Percentiles rank a stretch among this genome's conserved stretches.
Conservation (phyloP, 257 asterid genomes). For the Orobanche coerulescens region DNA sequence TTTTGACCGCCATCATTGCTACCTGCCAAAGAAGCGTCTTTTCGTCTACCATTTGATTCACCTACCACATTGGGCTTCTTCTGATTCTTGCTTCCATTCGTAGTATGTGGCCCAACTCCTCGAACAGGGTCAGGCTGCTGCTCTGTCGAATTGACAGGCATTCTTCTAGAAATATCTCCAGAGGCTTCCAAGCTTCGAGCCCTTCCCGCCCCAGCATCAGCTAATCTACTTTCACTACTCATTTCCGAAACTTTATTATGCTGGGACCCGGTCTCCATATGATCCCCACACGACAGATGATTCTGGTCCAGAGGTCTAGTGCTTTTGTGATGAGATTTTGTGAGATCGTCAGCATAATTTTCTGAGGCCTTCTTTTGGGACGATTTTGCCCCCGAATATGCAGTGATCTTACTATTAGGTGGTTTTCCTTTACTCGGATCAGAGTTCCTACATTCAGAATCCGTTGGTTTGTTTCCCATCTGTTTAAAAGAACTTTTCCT, state of each 20-base stretch:
- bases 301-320: constrained; percentile 38
- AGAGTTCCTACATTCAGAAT: constrained; percentile 53
- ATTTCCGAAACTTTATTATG: constrained; percentile 34
- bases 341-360: constrained; percentile 36
- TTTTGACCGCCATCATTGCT: constrained; percentile 44
- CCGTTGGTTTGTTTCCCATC: constrained; percentile 36
- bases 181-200: constrained; percentile 33
- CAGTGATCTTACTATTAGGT: constrained; percentile 35
- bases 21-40: constrained; percentile 47
- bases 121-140: constrained; percentile 42
- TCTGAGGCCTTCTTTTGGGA: constrained; percentile 53
- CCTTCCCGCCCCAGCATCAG: constrained; percentile 34
- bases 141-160: constrained; percentile 32
- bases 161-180: constrained; percentile 44
- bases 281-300: constrained; percentile 37
- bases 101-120: constrained; percentile 35
- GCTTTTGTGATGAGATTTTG: constrained; percentile 45
- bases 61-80: constrained; percentile 42
- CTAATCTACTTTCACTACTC: constrained; percentile 38
- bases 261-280: constrained; percentile 39
- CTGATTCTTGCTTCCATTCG: constrained; percentile 52
- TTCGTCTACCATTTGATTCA: constrained; percentile 44
- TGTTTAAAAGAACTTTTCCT: constrained; percentile 50
- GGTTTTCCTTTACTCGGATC: constrained; percentile 47
- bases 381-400: constrained; percentile 36